Evolutionary conservation across 345 rosid genomes (phyloP).

Genomic region (Carallia brachiata): DNA sequence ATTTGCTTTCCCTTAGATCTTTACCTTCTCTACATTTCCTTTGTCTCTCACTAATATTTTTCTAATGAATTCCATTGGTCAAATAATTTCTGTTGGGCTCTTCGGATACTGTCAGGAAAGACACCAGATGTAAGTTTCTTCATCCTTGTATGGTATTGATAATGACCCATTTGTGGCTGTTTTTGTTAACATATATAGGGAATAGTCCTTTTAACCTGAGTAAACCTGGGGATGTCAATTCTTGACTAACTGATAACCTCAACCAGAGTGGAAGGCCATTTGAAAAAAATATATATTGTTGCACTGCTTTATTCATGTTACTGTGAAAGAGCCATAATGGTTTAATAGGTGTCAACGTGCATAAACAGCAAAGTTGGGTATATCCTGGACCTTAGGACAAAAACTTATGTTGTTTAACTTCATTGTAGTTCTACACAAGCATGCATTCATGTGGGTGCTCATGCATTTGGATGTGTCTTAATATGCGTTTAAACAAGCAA

Average conservation of each 20-base stretch:
- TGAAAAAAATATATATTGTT: not conserved
- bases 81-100: slow-evolving; percentile 15
- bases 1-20: not conserved
- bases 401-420: not conserved
- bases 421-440: not conserved
- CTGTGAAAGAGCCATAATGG: not conserved
- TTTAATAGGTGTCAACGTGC: too few species aligned
- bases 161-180: not conserved
- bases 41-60: slow-evolving; percentile 17
- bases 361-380: too few species aligned
- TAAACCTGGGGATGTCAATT: too few species aligned
- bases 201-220: not conserved
- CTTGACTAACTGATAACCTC: not conserved
- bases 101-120: slow-evolving; percentile 47
- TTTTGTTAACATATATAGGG: not conserved
- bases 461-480: not conserved
- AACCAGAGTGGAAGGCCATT: not conserved
- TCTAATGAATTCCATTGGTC: slow-evolving; percentile 7
- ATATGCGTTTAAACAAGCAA: too few species aligned
- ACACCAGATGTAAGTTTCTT: slow-evolving; percentile 61
- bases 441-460: not conserved
- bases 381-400: too few species aligned
- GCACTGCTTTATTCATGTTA: not conserved
- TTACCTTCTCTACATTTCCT: not conserved
- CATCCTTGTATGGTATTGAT: slow-evolving; percentile 4